Base-by-base conservation (phyloP, 2,329 filamentous ascomycete species). In the Dothidotthia symphoricarpi region DNA sequence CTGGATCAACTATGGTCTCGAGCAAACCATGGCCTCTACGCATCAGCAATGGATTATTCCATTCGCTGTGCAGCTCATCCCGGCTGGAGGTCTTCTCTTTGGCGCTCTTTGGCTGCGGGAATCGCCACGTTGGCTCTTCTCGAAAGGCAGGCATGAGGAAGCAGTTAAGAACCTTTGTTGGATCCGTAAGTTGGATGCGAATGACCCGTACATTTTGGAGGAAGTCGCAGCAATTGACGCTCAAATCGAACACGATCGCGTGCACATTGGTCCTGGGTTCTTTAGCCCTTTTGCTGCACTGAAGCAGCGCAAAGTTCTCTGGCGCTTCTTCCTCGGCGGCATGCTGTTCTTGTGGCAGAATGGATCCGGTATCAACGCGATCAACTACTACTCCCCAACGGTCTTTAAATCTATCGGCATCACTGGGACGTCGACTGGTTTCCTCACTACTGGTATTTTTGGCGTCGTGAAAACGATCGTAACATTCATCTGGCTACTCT, bases 341-440 rank as follows among this genome's bases (percentile, higher is more conserved):
- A 77, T 86, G 55, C 74, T 91, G 14, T 90, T 90, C 72, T 70
- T 90, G 36, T 88, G 82, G 75, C 86, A 91, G 66, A 91, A 91
- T 53, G 82, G 82, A 33, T 75, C 71, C 3, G 85, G 85, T 2
- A 88, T 88, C 69, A 88, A 88, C 51, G 84, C 85, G 14, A 59
- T 82, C 38, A 82, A 86, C 69, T 88, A 88, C 70, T 88, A 88
- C 68, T 87, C 72, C 1, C 83, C 84, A 0, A 83, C 78, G 0
- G 77, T 88, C 8, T 87, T 88, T 72, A 75, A 75, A 43, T 77
- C 74, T 10, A 77, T 86, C 27, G 82, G 83, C 11, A 69, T 86
- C 11, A 74, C 66, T 1, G 78, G 78, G 4, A 78, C 76, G 16
- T 83, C 76, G 36, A 75, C 74, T 4, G 73, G 74, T 10, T 73